Base-by-base conservation (phyloP, 257 asterid genomes). In the Cruciata laevipes region DNA sequence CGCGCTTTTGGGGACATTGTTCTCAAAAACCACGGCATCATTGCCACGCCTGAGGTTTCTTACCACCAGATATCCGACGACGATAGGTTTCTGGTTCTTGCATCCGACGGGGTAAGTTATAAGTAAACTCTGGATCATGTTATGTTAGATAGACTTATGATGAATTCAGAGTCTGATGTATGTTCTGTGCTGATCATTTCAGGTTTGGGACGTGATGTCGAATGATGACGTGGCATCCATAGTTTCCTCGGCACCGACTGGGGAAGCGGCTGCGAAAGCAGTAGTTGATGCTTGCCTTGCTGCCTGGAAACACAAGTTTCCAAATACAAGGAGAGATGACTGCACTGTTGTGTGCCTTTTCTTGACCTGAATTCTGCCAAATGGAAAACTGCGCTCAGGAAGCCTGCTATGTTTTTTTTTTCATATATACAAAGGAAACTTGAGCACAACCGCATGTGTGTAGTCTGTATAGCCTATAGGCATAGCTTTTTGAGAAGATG, bases 121-220 rank as follows among this genome's bases (percentile, higher is more conserved):
- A 55, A 4, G 23, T 6, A 53, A n/a, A 18, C 5, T 53, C 4
- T n/a, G 25, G 12, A 7, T 56, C 32, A 56, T 23, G 11, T 51
- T n/a, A 13, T 5, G 51, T 42, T 42, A 67, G 17, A 24, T 27
- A 27, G 30, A 27, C 30, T 30, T 14, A 52, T 21, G 21, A 47
- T 47, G 63, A 33, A 51, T 51, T 67, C 37, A 20, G 51, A 33
- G 56, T 67, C 27, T 67, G 42, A 53, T 53, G 7, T 51, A 1
- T 35, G 9, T 24, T 35, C 3, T 4, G 40, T 51, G 60, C 56
- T 37, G 51, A 38, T 68, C 24, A 55, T 56, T 56, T 32, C 72
- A 91, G 98, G 95, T 91, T 61, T 91, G 96, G 96, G 96, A 91
- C 71, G 96, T 89, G 71, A 65, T 91, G 21, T 84, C 80, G 42